These are phyloP conservation scores for Pistacia atlantica DNA, from an alignment of 345 rosid genomes.

Conservation along the genomic window DNA sequence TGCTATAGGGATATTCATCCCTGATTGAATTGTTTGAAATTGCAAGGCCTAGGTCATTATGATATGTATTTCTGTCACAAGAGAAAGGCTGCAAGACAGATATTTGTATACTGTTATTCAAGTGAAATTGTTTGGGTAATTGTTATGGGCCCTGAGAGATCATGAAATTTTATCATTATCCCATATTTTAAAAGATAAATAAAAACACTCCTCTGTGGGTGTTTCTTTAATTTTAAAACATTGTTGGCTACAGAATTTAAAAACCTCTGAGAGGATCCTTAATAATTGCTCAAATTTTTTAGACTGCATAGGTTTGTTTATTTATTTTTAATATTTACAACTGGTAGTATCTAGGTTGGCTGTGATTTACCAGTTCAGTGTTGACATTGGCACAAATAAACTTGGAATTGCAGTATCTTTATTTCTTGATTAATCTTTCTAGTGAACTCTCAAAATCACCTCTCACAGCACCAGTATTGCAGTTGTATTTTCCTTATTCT, in stretches of 20 bases:
- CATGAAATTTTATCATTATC: no score
- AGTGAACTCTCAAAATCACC: background rate
- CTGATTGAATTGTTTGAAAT: background rate
- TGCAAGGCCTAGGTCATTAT: background rate
- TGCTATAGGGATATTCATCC: background rate
- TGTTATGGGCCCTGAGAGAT: no score
- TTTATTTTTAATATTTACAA: background rate
- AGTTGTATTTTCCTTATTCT: background rate
- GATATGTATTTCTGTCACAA: background rate
- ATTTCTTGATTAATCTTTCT: background rate
- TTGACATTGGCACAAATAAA: background rate
- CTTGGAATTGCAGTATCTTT: constrained; percentile 2
- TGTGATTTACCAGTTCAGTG: background rate
- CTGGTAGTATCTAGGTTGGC: background rate
- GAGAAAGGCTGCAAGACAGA: background rate
- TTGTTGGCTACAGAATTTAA: no score
- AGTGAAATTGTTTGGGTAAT: background rate
- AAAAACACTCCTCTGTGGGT: no score
- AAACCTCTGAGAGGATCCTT: no score
- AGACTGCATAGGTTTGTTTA: background rate
- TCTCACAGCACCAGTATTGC: background rate
- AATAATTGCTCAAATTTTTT: background rate
- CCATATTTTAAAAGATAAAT: no score
- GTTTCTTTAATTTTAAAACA: no score
- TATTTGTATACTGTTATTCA: background rate